These are phyloP conservation scores for Melampsora americana DNA, from an alignment of 1,284 basidiomycete genomes.

Conservation along the genomic window DNA sequence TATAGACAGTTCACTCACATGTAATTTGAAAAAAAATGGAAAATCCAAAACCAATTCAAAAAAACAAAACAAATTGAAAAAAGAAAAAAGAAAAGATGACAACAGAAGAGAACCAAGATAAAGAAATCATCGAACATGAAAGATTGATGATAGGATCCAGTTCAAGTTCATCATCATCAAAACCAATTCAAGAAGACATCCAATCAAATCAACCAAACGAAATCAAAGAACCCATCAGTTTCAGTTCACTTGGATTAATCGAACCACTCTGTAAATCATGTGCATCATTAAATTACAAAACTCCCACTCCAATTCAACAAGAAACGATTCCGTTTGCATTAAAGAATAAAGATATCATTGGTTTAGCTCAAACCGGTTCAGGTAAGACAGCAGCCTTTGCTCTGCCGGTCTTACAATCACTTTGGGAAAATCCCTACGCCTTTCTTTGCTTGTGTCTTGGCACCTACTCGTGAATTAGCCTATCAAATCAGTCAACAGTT, in stretches of 20 bases:
- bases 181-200: not conserved
- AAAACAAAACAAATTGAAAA: not conserved
- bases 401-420: slow-evolving; percentile 87
- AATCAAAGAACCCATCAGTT: slow-evolving; percentile 51
- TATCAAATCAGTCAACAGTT: slow-evolving; percentile 98
- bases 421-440: slow-evolving; percentile 96
- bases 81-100: not conserved
- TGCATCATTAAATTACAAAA: slow-evolving; percentile 74
- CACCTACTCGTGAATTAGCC: slow-evolving; percentile 94
- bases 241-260: slow-evolving; percentile 73
- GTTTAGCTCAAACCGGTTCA: slow-evolving; percentile 92
- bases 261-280: slow-evolving; percentile 84
- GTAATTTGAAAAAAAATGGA: too few relatives aligned
- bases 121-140: not conserved
- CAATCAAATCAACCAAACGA: slow-evolving; percentile 8
- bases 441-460: slow-evolving; percentile 87
- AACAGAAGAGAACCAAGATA: not conserved
- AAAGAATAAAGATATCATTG: slow-evolving; percentile 89
- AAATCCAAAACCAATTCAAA: not conserved
- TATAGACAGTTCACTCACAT: too few relatives aligned
- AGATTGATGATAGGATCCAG: not conserved
- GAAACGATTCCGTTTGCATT: slow-evolving; percentile 87
- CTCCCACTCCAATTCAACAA: slow-evolving; percentile 86
- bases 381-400: slow-evolving; percentile 98
- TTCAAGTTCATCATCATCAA: not conserved